Evolutionary conservation across 1,284 basidiomycete genomes (phyloP), one percentile per base, ranked within the genome.

Genomic region (Cutaneotrichosporon spelunceum): DNA sequence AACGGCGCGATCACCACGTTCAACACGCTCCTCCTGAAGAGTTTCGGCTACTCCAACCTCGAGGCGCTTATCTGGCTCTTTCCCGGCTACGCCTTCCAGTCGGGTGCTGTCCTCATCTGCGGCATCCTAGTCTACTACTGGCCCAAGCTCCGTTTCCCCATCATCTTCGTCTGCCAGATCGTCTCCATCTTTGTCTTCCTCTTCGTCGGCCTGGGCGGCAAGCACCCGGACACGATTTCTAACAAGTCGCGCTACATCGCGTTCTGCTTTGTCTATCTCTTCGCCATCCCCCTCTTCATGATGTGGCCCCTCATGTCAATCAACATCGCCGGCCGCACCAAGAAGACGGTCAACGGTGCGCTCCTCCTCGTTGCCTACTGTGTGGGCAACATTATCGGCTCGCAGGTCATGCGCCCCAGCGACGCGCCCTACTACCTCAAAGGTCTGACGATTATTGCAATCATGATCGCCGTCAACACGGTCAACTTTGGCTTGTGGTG

Each of bases 361-460:
- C 39, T 6, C 48, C 29, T 26, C 27, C 57, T 69, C 49, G 57
- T 56, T 68, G 65, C 58, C 9, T 71, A 71, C 65, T 72, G 71
- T 44, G 49, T 57, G n/a, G 71, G 71, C 23, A 72, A 68, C 64
- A 59, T 67, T 26, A 34, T 71, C 48, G 71, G 71, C 16, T 60
- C 67, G 13, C 68, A 71, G 47, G 61, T 66, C n/a, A 62, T 71
- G 50, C 59, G 59, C 9, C 53, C 49, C 29, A 34, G 36, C 24
- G 68, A 71, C 47, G 68, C 66, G 16, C 68, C 68, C 2, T 45
- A 45, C 23, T 71, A 67, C 59, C 44, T 47, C 60, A 39, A 36
- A 19, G 61, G 59, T 27, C 53, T 64, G 14, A 66, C 61, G 34
- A 63, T 56, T 23, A 64, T 61, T 52, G 69, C 69, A 10, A 56